Base-by-base conservation (phyloP, 495 filamentous ascomycete species). In the Lophium mytilinum region DNA sequence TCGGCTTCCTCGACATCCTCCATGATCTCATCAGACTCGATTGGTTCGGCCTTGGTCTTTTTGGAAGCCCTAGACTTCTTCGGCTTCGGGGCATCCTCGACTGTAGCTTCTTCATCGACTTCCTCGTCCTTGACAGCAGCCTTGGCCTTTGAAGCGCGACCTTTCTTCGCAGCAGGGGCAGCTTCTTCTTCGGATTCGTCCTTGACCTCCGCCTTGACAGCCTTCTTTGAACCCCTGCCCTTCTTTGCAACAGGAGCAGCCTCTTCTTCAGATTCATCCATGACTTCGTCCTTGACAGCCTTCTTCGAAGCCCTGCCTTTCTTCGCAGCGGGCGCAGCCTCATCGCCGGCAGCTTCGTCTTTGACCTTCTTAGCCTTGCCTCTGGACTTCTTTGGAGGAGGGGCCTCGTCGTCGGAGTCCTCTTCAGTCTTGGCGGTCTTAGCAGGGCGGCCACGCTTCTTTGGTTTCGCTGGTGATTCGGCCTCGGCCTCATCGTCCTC, bases 401-500 rank as follows among this genome's bases (percentile, higher is more conserved):
- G 66, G n/a, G 58, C 57, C 11, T 62, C 58, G 18, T 68, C 69
- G 15, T 71, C 72, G 33, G 64, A 55, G 50, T 62, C 30, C 36
- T 56, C 51, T 7, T 45, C 40, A 46, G 58, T 8, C 53, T 66
- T 66, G 57, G 52, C 40, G 48, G 58, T 8, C 53, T 66, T 66
- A 56, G 64, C 57, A 60, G 66, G 52, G 17, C 59, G 60, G 34
- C 57, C 56, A 9, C 54, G 47, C 54, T 50, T 66, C 60, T 65
- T 62, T 56, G 43, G 59, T 37, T 43, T 47, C 42, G 21, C 50
- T 60, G 52, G 65, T 66, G 30, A 61, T 33, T 33, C 14, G 15
- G 52, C 42, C 41, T 74, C 68, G 15, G 73, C 70, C 1, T 73
- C 68, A 11, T 70, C 69, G 6, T 73, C 60, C 34, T 60, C 54